Evolutionary conservation across 495 filamentous ascomycete species (phyloP).

Genomic region (Astrothelium macrocarpum): DNA sequence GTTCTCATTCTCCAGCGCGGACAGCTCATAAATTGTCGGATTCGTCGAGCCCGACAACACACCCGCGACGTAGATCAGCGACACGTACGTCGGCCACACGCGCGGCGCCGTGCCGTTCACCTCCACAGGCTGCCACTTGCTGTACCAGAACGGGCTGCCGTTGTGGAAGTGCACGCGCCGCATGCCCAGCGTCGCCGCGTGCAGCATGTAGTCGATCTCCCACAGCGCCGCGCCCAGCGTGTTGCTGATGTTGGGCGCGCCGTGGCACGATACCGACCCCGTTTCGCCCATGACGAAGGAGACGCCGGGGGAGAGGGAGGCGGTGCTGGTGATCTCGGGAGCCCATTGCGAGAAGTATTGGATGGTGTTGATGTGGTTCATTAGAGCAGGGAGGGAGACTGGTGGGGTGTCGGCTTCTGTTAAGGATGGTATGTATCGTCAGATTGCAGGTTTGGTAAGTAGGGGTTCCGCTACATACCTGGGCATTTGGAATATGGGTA

Average conservation of each 20-base stretch:
- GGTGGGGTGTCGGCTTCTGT: neutral
- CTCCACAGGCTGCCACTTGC: conserved; percentile 9
- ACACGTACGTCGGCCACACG: neutral
- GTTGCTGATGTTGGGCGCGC: conserved; percentile 4
- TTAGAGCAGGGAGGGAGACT: neutral
- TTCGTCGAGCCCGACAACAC: neutral
- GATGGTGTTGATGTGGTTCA: conserved; percentile 5
- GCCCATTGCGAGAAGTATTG: conserved; percentile 6
- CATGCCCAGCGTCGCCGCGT: conserved; percentile 2
- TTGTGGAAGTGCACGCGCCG: conserved; percentile 8
- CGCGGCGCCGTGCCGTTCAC: conserved; percentile 7
- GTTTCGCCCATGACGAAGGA: conserved; percentile 11
- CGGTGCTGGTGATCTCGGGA: neutral
- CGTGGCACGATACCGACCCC: conserved; percentile 5
- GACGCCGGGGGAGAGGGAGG: neutral
- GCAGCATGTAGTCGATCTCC: conserved; percentile 9
- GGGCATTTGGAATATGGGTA: conserved; percentile 1
- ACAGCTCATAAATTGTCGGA: neutral
- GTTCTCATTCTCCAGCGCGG: neutral
- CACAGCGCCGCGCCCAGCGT: conserved; percentile 10
- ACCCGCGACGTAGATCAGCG: neutral
- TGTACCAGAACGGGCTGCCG: conserved; percentile 5
- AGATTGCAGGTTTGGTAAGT: neutral
- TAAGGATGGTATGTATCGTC: neutral
- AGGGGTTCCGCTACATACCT: neutral